These are phyloP conservation scores for Prunus davidiana DNA, from an alignment of 306 rosid genomes.

Conservation along the genomic window DNA sequence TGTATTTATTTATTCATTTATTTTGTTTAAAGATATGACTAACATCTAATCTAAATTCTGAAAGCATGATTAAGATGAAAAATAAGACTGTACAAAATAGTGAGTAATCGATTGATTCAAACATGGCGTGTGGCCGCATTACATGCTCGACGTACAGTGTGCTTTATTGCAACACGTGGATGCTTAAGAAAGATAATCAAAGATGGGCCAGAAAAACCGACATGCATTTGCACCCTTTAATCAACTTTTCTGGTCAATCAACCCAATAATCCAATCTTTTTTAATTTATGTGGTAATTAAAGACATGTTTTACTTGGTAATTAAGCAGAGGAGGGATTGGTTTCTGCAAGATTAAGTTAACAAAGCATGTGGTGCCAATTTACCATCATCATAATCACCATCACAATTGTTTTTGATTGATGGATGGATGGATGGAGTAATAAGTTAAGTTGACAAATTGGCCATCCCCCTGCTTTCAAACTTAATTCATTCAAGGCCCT, in stretches of 20 bases:
- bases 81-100: background rate
- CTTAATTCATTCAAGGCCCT: background rate
- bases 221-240: conserved; percentile 10
- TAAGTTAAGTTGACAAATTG: background rate
- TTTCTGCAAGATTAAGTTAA: conserved; percentile 19
- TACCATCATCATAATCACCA: conserved; percentile 16
- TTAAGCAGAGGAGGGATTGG: conserved; percentile 4
- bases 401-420: background rate
- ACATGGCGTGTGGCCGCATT: conserved; percentile 25
- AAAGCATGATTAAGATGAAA: background rate
- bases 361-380: conserved; percentile 13
- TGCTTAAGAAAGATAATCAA: conserved; percentile 9
- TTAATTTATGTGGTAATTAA: background rate
- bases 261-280: background rate
- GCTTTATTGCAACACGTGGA: conserved; percentile 26
- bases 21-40: background rate
- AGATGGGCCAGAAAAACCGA: conserved; percentile 2
- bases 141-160: background rate
- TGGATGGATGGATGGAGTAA: background rate
- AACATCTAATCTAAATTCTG: background rate
- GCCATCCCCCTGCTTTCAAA: background rate
- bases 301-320: conserved; percentile 9
- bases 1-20: background rate
- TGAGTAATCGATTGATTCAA: background rate
- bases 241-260: background rate